phyloP scores from a whole-genome alignment of 805 yeast genomes.

The Candida quercuum region DNA sequence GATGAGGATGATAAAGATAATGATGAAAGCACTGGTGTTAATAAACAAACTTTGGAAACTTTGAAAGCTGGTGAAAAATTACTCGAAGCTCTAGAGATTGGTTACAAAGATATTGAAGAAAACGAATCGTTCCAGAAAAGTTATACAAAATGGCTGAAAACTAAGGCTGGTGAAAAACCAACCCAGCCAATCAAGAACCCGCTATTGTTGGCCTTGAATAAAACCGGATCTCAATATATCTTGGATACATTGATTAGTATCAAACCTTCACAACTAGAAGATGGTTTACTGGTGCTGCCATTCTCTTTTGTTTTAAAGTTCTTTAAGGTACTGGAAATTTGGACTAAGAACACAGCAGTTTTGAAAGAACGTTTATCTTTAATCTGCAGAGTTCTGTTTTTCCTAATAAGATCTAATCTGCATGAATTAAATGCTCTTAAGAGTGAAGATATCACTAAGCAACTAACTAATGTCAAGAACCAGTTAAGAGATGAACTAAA shows the following conservation, averaged over 20 bases:
- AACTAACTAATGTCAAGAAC: conserved; percentile 56
- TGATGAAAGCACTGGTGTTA: conserved; percentile 60
- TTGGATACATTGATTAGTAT: conserved; percentile 66
- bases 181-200: conserved; percentile 61
- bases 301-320: conserved; percentile 75
- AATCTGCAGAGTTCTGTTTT: conserved; percentile 71
- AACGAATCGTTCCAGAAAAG: conserved; percentile 43
- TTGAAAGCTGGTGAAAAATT: conserved; percentile 91
- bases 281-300: conserved; percentile 86
- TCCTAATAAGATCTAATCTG: conserved; percentile 67
- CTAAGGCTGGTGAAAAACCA: conserved; percentile 44
- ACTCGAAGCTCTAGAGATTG: conserved; percentile 88
- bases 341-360: conserved; percentile 52
- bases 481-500: conserved; percentile 55
- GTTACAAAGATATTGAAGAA: conserved; percentile 62
- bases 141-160: conserved; percentile 34
- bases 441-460: conserved; percentile 57
- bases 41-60: conserved; percentile 83
- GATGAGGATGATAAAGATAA: conserved; percentile 33
- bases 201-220: conserved; percentile 65
- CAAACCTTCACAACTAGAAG: conserved; percentile 83
- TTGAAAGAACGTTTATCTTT: conserved; percentile 50
- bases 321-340: conserved; percentile 65
- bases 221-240: conserved; percentile 74
- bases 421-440: conserved; percentile 71